Evolutionary conservation across 1,139 yeast genomes (phyloP), one percentile per base, ranked within the genome.

Genomic region (Yamadazyma dendronema): DNA sequence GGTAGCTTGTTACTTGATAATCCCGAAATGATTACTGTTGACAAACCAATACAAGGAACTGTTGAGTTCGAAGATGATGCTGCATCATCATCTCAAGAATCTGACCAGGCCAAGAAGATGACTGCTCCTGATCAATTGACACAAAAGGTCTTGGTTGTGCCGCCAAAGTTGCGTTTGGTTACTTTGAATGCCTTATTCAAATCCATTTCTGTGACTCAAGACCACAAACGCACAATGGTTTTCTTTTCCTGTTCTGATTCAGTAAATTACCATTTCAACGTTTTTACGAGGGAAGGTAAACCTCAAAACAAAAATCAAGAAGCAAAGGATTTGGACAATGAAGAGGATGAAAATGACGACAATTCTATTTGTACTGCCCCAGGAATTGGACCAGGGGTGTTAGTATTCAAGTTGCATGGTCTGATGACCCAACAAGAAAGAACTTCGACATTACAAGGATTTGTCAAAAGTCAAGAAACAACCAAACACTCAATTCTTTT

Each of bases 201-300:
- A 52, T 13, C 23, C 11, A n/a, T 33, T 8, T 14, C 77, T 2
- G 50, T 49, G 12, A 46, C 49, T 2, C 32, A 46, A 5, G 57
- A 51, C 10, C 53, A 62, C 4, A 56, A 61, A 2, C 77, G 88
- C 52, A 79, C 92, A 1, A 83, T 92, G 56, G 90, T 94, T 0
- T 92, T 92, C 59, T 76, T 89, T 48, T 85, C 96, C 7, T 92
- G 98, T 63, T 81, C 97, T 0, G 97, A 92, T 55, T 85, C 96
- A 11, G 97, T 94, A 16, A 89, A 92, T 49, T 92, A 85, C 65
- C 97, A 92, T 61, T 88, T 81, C 58, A 77, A 79, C 35, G 83
- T 80, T 0, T 81, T 90, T 50, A 74, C 94, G 3, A 60, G 80
- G 41, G 66, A 66, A 10, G 84, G 84, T 10, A 63, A 65, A 38